Evolutionary conservation across 2,329 filamentous ascomycete species (phyloP).

Genomic region (Parastagonospora nodorum): DNA sequence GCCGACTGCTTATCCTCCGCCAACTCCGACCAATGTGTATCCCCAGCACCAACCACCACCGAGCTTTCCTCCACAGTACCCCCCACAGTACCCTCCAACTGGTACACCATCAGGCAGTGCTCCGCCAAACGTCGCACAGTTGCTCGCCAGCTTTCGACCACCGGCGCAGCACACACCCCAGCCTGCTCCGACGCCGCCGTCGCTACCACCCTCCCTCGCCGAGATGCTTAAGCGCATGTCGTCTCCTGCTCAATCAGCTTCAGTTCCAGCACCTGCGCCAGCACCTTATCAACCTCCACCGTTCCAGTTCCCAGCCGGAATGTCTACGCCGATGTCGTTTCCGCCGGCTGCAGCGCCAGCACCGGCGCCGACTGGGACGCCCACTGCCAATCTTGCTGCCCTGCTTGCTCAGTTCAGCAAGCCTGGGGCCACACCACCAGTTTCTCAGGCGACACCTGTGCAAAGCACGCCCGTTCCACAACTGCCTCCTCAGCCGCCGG

Average conservation of each 20-base stretch:
- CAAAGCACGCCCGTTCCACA: slow-evolving; percentile 23
- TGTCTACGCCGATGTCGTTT: slow-evolving; percentile 26
- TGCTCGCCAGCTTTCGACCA: slow-evolving; percentile 33
- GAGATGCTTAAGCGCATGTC: slow-evolving; percentile 37
- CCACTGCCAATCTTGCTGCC: slow-evolving; percentile 36
- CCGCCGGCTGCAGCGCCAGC: slow-evolving; percentile 33
- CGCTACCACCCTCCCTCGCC: slow-evolving; percentile 32
- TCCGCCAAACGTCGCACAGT: slow-evolving; percentile 36
- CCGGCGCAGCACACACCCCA: slow-evolving; percentile 25
- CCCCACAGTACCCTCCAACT: slow-evolving; percentile 19
- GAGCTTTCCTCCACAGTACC: slow-evolving; percentile 12
- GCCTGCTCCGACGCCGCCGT: slow-evolving; percentile 23
- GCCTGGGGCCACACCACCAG: slow-evolving; percentile 22
- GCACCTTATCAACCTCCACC: slow-evolving; percentile 36
- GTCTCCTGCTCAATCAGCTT: slow-evolving; percentile 30
- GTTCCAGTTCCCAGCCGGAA: slow-evolving; percentile 27
- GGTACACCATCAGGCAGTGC: slow-evolving; percentile 23
- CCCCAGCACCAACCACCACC: slow-evolving; percentile 32
- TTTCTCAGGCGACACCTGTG: slow-evolving; percentile 20
- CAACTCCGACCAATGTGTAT: slow-evolving; percentile 36
- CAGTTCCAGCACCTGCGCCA: slow-evolving; percentile 25
- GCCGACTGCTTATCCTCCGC: slow-evolving; percentile 8
- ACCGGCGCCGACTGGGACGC: slow-evolving; percentile 30
- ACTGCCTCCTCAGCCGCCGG: slow-evolving; percentile 19
- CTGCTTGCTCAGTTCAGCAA: slow-evolving; percentile 40